These are phyloP conservation scores for Harringtonia lauricola DNA, from an alignment of 2,329 filamentous ascomycete species.

Conservation along the genomic window DNA sequence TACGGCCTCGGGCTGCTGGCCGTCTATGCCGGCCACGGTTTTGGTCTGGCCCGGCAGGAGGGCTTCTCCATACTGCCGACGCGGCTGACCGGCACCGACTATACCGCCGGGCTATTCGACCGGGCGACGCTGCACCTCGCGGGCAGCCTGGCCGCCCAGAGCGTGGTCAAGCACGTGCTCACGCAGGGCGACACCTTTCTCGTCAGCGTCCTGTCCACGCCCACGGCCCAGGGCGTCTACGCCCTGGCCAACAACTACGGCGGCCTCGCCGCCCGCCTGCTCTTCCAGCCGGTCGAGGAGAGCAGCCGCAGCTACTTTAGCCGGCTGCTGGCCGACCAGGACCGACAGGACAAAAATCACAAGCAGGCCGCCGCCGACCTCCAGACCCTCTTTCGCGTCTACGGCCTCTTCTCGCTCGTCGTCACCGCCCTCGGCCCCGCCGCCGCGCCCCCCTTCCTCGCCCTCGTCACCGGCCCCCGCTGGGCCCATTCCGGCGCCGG, in stretches of 20 bases:
- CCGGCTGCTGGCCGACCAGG: conserved; percentile 48
- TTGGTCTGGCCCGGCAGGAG: conserved; percentile 38
- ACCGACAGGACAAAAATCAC: conserved; percentile 1
- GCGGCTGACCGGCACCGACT: conserved; percentile 18
- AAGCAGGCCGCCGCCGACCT: conserved; percentile 41
- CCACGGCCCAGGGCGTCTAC: conserved; percentile 80
- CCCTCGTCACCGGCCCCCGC: conserved; percentile 61
- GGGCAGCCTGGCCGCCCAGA: conserved; percentile 77
- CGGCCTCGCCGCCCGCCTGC: conserved; percentile 71
- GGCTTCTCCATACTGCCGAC: conserved; percentile 59
- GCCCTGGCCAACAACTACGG: conserved; percentile 93
- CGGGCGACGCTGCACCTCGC: conserved; percentile 60
- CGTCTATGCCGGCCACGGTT: conserved; percentile 59
- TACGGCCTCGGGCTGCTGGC: conserved; percentile 60
- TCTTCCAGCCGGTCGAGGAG: conserved; percentile 95
- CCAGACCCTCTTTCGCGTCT: conserved; percentile 55
- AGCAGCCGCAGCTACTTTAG: conserved; percentile 85
- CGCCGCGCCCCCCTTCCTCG: conserved; percentile 61
- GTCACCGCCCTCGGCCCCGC: conserved; percentile 63
- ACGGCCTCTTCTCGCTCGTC: conserved; percentile 61
- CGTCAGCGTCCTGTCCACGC: conserved; percentile 64
- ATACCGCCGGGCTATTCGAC: conserved; percentile 56
- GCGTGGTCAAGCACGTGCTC: conserved; percentile 80
- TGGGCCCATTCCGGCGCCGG: conserved; percentile 57
- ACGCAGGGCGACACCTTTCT: conserved; percentile 92